These are phyloP conservation scores for Alternaria metachromatica DNA, from an alignment of 2,329 filamentous ascomycete species.

Conservation along the genomic window DNA sequence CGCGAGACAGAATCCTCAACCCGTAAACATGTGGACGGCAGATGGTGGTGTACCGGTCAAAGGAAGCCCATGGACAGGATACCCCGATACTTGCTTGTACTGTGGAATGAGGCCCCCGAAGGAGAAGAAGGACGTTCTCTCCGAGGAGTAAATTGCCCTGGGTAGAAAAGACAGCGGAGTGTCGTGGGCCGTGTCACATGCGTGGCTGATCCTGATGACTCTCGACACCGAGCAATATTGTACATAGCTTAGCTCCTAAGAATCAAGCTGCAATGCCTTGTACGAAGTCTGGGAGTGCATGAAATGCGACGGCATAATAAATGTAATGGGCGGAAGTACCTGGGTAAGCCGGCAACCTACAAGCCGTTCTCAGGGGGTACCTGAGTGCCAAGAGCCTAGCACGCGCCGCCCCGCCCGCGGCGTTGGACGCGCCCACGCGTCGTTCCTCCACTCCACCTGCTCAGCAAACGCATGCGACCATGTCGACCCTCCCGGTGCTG, in stretches of 20 bases:
- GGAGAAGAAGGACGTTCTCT: slow-evolving; percentile 16
- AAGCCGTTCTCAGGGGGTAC: slow-evolving; percentile 1
- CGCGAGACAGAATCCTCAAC: slow-evolving; percentile 33
- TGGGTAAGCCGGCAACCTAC: not conserved
- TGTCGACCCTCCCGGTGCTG: not conserved
- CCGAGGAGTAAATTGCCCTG: not conserved
- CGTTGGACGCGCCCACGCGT: not conserved
- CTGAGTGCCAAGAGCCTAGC: not conserved
- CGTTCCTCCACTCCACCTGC: not conserved
- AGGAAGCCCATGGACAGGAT: slow-evolving; percentile 35
- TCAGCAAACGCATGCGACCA: not conserved
- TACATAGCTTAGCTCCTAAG: not conserved
- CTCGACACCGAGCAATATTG: not conserved
- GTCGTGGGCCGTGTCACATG: not conserved
- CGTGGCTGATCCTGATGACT: not conserved
- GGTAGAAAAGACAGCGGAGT: not conserved
- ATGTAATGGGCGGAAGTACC: not conserved
- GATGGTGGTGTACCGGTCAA: slow-evolving; percentile 34
- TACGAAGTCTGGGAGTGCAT: not conserved
- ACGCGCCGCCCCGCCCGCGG: not conserved
- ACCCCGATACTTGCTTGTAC: slow-evolving; percentile 34
- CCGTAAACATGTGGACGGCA: slow-evolving; percentile 39
- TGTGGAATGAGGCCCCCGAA: slow-evolving; percentile 27
- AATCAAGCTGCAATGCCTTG: not conserved
- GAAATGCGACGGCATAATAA: not conserved